Base-by-base conservation (phyloP, 345 rosid genomes). In the Lepidium sativum region DNA sequence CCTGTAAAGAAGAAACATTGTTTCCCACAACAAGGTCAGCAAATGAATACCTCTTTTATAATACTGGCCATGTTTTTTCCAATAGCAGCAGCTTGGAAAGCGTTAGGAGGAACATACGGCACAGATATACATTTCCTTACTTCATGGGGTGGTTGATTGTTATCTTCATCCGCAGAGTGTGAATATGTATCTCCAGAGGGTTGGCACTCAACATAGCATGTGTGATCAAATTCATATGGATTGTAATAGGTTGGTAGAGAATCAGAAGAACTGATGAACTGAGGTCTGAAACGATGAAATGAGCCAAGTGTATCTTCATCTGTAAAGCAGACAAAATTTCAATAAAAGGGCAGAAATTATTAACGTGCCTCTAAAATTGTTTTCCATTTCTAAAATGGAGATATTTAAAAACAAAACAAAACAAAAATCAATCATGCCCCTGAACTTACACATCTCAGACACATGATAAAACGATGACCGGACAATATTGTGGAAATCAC, bases 281-380 rank as follows among this genome's bases (percentile, higher is more conserved):
- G 68, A 50, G 96, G 98, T 72, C 97, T 87, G 77, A 81, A 92
- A 29, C 75, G 79, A 66, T 92, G 98, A 73, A 89, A 48, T 11
- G 83, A 78, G 76, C 62, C 54, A 54, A 85, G 71, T 68, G 78
- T 73, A 58, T 92, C 98, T 68, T 84, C 96, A 78, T 88, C 98
- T 91, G 91, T 56, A 79, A 78, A 47, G 35, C 33, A 34, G 34
- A 42, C 11, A 67, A 59, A 40, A 10, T 6, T 49, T 23, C 17
- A 49, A 42, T 51, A n/a, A 66, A 59, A 17, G 14, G 71, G 25
- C 27, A 65, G 47, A 42, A 34, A 9, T 14, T 29, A 32, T 31
- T 41, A 7, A 8, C 3, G 16, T 15, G 49, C 21, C 12, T 45
- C 16, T 29, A 33, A 51, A 65, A 48, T 48, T 53, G 55, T 54